Evolutionary conservation across 1,284 basidiomycete genomes (phyloP), one percentile per base, ranked within the genome.

Genomic region (Sporisorium iseilematis-ciliati): DNA sequence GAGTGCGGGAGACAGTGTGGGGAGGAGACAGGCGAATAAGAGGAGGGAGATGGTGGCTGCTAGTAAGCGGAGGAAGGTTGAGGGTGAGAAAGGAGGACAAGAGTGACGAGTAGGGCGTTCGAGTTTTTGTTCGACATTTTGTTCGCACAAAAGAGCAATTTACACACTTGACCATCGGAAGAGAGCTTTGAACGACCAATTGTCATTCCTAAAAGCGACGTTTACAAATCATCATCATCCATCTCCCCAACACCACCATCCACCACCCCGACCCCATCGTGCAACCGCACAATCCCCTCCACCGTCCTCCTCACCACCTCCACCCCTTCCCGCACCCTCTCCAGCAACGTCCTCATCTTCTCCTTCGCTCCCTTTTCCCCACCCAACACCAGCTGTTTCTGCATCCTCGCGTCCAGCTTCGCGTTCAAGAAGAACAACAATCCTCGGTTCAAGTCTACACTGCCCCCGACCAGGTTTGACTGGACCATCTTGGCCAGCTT

Each of bases 21-120:
- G 81, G 6, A 68, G 79, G 18, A 64, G 76, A 25, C 21, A 70
- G 49, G 79, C 79, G 21, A 74, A 75, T 50, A 75, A 61, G 55
- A 41, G 72, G 33, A 76, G 61, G 41, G 80, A 82, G 11, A 84
- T 84, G 81, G 65, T 82, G 1, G 70, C 70, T 31, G 82, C 73
- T 6, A 79, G 77, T 53, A 84, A 84, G 62, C 54, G 76, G 21
- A 69, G 80, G 14, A 77, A 81, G 54, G 29, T 58, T 2, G 33
- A 53, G 21, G 56, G 55, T 6, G 31, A 12, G 14, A 11, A 35
- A 7, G 25, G 20, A n/a, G 38, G 49, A 42, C 21, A 46, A 29
- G 21, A 54, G 21, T 20, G 52, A 43, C 1, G 31, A 48, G 31
- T 21, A 40, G 54, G 18, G 29, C 8, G 14, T 12, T 20, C 21